Evolutionary conservation across 352 stramenopile species (phyloP), one percentile per base, ranked within the genome.

Genomic region (Peronosclerospora sorghi): DNA sequence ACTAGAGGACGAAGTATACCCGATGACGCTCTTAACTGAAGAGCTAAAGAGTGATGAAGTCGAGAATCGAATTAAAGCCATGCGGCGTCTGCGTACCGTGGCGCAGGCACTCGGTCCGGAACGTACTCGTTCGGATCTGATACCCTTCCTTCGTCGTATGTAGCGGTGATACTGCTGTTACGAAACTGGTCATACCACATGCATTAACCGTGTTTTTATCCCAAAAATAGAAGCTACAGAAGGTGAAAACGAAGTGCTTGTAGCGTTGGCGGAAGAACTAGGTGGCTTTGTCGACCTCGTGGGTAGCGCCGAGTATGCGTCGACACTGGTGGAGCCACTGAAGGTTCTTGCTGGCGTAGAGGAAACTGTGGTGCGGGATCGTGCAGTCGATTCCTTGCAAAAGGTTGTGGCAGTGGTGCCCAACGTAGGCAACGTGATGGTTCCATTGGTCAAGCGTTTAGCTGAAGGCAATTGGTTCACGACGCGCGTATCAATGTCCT

Each of bases 341-440:
- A 89, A 97, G 60, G 73, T 89, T 26, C 73, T 97, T 7, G 85
- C 83, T 3, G 73, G 65, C 35, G 79, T 96, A 5, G 91, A 97
- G 64, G 91, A 97, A 56, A 97, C 88, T 3, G 91, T 97, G 13
- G 91, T 97, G 17, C 72, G 91, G 8, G 83, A 96, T 43, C 68
- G 67, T 35, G 73, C 77, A 17, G 73, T 90, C 13, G 70, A 74
- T 36, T 82, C 77, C 8, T 53, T 90, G 48, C 69, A 85, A 29
- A 90, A 86, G 51, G 68, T 86, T 26, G 62, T 73, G 39, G 66
- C 56, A 18, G 74, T 86, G 20, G 30, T 86, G 30, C 73, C 72
- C 21, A 73, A 62, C 47, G 73, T 62, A 23, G 73, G 66, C 14
- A 70, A 87, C 18, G 53, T 82, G 28, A 75, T 85, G 45, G 65